phyloP scores from a whole-genome alignment of 2,329 filamentous ascomycete genomes.

The Monosporascus sp. region DNA sequence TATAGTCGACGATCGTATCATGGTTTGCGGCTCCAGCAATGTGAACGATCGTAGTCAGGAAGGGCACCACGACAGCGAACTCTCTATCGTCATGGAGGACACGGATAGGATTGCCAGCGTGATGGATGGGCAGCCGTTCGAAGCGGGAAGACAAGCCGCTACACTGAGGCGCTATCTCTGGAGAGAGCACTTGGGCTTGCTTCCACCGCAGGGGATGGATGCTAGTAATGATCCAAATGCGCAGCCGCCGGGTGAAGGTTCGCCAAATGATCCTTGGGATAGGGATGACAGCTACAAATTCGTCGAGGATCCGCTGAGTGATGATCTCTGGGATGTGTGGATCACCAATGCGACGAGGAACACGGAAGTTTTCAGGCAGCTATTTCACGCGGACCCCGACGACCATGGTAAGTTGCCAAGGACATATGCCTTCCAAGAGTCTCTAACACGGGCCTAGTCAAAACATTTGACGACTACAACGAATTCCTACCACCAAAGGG shows the following conservation, averaged over 20 bases:
- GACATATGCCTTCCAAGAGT: neutral
- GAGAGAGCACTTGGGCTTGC: conserved; percentile 83
- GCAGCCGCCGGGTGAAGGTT: conserved; percentile 61
- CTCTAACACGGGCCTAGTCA: conserved; percentile 47
- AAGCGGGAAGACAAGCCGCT: conserved; percentile 75
- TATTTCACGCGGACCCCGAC: conserved; percentile 87
- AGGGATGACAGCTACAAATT: conserved; percentile 57
- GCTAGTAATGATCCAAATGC: conserved; percentile 66
- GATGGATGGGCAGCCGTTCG: conserved; percentile 75
- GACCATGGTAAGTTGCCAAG: conserved; percentile 56
- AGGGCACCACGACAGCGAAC: conserved; percentile 84
- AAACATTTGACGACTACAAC: conserved; percentile 87
- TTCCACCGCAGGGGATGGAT: conserved; percentile 68
- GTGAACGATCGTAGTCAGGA: conserved; percentile 87
- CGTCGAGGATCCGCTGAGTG: conserved; percentile 66
- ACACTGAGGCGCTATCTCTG: conserved; percentile 78
- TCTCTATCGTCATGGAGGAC: conserved; percentile 87
- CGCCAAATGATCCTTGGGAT: conserved; percentile 59
- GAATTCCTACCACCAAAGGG: conserved; percentile 65
- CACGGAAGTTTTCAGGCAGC: conserved; percentile 68
- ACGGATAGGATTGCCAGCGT: conserved; percentile 61
- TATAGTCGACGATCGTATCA: conserved; percentile 81
- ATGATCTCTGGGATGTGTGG: conserved; percentile 66
- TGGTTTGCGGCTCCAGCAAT: conserved; percentile 83
- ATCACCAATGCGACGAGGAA: conserved; percentile 63